Evolutionary conservation across 148 eudicot genomes (phyloP).

Genomic region (Fallopia convolvulus): DNA sequence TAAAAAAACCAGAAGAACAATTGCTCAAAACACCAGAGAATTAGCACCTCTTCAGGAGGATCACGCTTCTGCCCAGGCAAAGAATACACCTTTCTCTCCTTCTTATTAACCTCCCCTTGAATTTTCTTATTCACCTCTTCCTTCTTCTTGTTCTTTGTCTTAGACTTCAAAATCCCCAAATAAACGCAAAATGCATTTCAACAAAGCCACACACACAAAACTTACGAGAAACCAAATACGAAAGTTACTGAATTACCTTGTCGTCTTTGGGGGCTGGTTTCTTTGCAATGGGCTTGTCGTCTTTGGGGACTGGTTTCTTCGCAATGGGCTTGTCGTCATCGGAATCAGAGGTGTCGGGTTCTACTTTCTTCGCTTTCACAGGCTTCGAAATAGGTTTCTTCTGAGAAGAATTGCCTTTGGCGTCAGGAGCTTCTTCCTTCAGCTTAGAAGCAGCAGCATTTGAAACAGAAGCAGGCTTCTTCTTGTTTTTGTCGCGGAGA

Average conservation of each 20-base stretch:
- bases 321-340: constrained; percentile 33
- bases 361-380: constrained; percentile 1
- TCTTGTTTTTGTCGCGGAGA: constrained; percentile 11
- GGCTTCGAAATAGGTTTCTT: constrained; percentile 2
- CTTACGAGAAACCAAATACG: not conserved
- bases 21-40: not conserved
- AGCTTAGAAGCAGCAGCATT: not conserved
- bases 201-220: not conserved
- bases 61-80: constrained; percentile 92
- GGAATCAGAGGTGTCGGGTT: constrained; percentile 1
- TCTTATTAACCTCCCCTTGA: constrained; percentile 37
- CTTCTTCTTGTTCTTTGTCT: constrained; percentile 32
- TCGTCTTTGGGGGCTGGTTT: constrained; percentile 22
- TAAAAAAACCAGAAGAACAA: not conserved
- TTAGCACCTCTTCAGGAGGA: constrained; percentile 65
- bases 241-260: constrained; percentile 23
- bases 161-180: not conserved
- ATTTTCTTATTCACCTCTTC: constrained; percentile 26
- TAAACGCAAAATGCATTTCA: not conserved
- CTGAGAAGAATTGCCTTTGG: constrained; percentile 1
- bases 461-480: constrained; percentile 7
- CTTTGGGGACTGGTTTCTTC: constrained; percentile 20
- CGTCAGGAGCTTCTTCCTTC: not conserved
- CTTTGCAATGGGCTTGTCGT: constrained; percentile 29
- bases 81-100: constrained; percentile 58